phyloP scores from a whole-genome alignment of 768 basidiomycete species.

The Kwoniella sp. region DNA sequence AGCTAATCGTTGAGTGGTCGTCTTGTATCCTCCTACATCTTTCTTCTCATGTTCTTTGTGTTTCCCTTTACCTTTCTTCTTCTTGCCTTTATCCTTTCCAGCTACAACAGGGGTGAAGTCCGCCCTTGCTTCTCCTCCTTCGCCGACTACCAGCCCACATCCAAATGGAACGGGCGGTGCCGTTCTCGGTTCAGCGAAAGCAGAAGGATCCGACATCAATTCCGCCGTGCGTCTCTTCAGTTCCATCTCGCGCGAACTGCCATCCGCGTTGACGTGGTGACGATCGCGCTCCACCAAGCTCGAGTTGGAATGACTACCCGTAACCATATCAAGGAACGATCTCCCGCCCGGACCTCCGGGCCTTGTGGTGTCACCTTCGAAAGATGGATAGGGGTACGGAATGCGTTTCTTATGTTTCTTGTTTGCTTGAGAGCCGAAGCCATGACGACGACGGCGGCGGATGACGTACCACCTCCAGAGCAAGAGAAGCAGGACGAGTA shows the following conservation, averaged over 20 bases:
- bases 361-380: background rate
- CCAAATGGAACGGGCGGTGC: slow-evolving; percentile 25
- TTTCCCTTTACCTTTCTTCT: background rate
- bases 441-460: background rate
- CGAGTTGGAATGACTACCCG: background rate
- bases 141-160: background rate
- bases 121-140: too few species aligned
- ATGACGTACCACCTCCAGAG: slow-evolving; percentile 14
- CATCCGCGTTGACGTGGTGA: background rate
- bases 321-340: slow-evolving; percentile 17
- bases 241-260: background rate
- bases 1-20: slow-evolving; percentile 20
- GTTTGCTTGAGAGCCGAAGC: background rate
- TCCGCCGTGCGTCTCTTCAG: slow-evolving; percentile 22
- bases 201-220: slow-evolving; percentile 25
- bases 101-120: too few species aligned
- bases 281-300: background rate
- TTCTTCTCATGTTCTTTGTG: background rate
- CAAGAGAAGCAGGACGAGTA: slow-evolving; percentile 24
- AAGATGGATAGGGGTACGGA: slow-evolving; percentile 11
- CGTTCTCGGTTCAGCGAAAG: slow-evolving; percentile 30
- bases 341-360: background rate
- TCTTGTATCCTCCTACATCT: slow-evolving; percentile 17
- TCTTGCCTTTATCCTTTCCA: background rate
- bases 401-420: slow-evolving; percentile 9